Evolutionary conservation across 495 filamentous ascomycete genomes (phyloP), one percentile per base, ranked within the genome.

Genomic region (Penicillium bovifimosum): DNA sequence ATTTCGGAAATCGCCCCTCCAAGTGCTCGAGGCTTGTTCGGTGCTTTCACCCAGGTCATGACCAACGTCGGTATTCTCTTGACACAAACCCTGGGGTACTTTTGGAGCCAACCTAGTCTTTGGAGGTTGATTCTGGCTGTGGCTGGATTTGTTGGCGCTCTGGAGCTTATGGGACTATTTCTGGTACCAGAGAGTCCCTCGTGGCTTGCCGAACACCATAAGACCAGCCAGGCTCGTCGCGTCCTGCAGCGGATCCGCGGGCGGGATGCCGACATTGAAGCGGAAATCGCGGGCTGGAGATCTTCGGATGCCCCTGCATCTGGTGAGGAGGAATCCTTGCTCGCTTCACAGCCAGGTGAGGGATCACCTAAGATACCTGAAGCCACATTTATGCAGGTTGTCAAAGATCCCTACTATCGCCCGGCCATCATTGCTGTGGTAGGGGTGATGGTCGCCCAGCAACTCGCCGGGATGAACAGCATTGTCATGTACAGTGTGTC

Each of bases 401-500:
- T 88, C 11, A 75, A 68, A 2, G 79, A 90, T 53, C 78, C 86
- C 3, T 62, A 76, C 14, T 86, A 86, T 59, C 85, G 86, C 6
- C 85, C 85, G 0, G 89, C 88, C 17, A 83, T 96, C 35, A 71
- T 95, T 50, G 88, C 91, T 3, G 90, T 96, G 11, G 80, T 91
- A 16, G 89, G 84, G 4, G 84, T 96, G 55, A 97, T 97, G 95
- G 72, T 91, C 32, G 85, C 88, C 8, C 93, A 98, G 61, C 93
- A 98, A 63, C 76, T 98, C 18, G 86, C 83, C 28, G 91, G 92
- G 26, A 90, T 98, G 72, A 98, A 98, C 76, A 91, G 87, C 49
- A 90, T 97, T 58, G 85, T 98, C 66, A 96, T 98, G 90, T 97
- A 98, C 69, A 93, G 90, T 7, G 93, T 98, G 2, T 88, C 87